Percentiles rank a stretch among this genome's conserved stretches.
phyloP scores from a whole-genome alignment of 139 green algal species.

The Chlamydomonas schloesseri region DNA sequence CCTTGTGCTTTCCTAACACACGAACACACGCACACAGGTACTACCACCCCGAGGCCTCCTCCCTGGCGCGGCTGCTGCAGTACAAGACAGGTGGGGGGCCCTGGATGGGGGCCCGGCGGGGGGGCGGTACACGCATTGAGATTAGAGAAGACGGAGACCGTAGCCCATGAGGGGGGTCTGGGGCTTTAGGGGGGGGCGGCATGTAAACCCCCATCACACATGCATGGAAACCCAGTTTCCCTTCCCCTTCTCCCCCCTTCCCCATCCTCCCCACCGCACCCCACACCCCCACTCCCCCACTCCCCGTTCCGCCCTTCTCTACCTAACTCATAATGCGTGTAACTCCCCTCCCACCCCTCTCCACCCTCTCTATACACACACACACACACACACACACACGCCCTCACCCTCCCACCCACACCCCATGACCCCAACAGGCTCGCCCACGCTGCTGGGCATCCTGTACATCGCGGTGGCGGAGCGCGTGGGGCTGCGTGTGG shows the following conservation, averaged over 20 bases:
- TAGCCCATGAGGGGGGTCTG: not conserved
- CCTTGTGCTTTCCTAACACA: not conserved
- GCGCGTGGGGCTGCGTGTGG: slow-evolving; percentile 13
- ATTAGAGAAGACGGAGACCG: no score
- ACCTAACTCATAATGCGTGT: no score
- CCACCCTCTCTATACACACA: no score
- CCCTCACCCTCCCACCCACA: not conserved
- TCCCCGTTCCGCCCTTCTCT: no score
- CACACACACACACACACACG: no score
- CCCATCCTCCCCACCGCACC: no score
- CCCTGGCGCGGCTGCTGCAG: slow-evolving; percentile 21
- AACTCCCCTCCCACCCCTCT: no score
- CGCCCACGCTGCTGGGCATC: slow-evolving; percentile 7
- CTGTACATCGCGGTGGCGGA: slow-evolving; percentile 28
- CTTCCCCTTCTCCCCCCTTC: no score
- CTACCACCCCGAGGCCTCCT: slow-evolving; percentile 13
- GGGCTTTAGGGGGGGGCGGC: not conserved
- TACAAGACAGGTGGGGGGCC: slow-evolving; percentile 8
- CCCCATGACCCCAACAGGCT: not conserved
- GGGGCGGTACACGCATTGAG: not conserved
- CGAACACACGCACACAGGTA: not conserved
- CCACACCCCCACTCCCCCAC: no score
- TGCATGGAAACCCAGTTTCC: no score
- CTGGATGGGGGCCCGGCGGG: not conserved
- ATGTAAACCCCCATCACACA: not conserved